Evolutionary conservation across 495 filamentous ascomycete genomes (phyloP).

Genomic region (Pseudevernia furfuracea): DNA sequence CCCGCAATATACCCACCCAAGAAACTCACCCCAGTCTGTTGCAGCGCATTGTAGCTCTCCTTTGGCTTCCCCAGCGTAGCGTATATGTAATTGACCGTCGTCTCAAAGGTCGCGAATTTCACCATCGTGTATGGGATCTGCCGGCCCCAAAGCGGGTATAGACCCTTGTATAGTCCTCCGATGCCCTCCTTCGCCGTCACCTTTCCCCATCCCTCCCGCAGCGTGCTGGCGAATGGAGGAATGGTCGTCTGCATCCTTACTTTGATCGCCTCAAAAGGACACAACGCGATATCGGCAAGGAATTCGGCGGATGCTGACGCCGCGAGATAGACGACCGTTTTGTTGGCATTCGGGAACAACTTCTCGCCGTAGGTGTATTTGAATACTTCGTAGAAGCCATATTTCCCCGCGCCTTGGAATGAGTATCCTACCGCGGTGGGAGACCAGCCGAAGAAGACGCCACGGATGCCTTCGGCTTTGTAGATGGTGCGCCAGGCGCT

Average conservation of each 20-base stretch:
- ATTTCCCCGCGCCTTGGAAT: slow-evolving; percentile 70
- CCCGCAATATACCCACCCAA: slow-evolving; percentile 66
- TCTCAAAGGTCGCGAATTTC: slow-evolving; percentile 69
- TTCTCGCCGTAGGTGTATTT: slow-evolving; percentile 62
- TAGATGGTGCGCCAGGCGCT: slow-evolving; percentile 60
- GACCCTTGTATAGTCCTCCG: slow-evolving; percentile 56
- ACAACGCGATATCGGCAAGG: slow-evolving; percentile 59
- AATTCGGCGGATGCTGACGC: slow-evolving; percentile 62
- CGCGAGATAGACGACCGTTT: slow-evolving; percentile 56
- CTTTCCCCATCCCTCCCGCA: slow-evolving; percentile 57
- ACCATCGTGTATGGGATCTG: slow-evolving; percentile 73
- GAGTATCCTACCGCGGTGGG: slow-evolving; percentile 65
- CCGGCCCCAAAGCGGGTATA: slow-evolving; percentile 62
- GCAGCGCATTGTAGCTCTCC: slow-evolving; percentile 50
- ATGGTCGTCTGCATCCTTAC: slow-evolving; percentile 66
- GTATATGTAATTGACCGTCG: slow-evolving; percentile 58
- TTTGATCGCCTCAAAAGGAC: slow-evolving; percentile 64
- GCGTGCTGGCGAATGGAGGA: slow-evolving; percentile 53
- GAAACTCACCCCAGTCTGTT: slow-evolving; percentile 65
- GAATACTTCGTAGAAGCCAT: slow-evolving; percentile 70
- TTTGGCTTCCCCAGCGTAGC: slow-evolving; percentile 56
- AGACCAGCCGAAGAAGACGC: slow-evolving; percentile 66
- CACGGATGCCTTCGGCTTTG: slow-evolving; percentile 55
- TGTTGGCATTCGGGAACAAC: slow-evolving; percentile 53
- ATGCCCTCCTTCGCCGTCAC: slow-evolving; percentile 53